Percentiles rank a stretch among this genome's conserved stretches.
Evolutionary conservation across 2,329 filamentous ascomycete species (phyloP).

Genomic region (Passalora sequoiae): DNA sequence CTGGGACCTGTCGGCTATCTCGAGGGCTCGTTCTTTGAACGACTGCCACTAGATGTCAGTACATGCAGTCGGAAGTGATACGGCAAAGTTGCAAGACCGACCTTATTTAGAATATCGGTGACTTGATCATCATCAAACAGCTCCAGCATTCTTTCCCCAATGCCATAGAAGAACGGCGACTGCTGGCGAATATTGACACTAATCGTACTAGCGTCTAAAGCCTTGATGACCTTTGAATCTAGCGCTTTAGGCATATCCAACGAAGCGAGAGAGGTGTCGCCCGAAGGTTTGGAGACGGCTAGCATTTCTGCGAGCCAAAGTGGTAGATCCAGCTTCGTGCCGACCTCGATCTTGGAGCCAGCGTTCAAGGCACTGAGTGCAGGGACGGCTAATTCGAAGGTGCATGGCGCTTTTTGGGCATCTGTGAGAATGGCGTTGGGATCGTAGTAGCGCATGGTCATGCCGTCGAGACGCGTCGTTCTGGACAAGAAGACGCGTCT

Average conservation of each 20-base stretch:
- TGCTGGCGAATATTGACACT: constrained; percentile 78
- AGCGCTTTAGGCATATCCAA: constrained; percentile 77
- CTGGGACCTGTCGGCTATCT: constrained; percentile 82
- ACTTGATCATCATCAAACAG: constrained; percentile 86
- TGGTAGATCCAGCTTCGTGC: constrained; percentile 75
- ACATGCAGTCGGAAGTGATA: neutral
- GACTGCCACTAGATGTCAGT: constrained; percentile 46
- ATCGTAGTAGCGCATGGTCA: constrained; percentile 74
- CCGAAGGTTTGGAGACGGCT: constrained; percentile 54
- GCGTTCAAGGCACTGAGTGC: constrained; percentile 81
- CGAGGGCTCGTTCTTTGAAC: constrained; percentile 73
- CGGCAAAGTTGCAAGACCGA: constrained; percentile 20
- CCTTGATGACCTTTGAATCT: constrained; percentile 74
- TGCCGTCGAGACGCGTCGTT: constrained; percentile 31
- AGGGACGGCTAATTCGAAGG: constrained; percentile 84
- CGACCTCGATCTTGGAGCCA: constrained; percentile 65
- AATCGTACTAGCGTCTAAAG: constrained; percentile 82
- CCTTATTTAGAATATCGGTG: constrained; percentile 53
- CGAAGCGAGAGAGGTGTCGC: constrained; percentile 54
- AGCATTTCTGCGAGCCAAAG: constrained; percentile 96
- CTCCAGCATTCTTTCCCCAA: constrained; percentile 80
- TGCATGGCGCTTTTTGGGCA: constrained; percentile 92
- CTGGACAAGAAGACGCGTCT: no score
- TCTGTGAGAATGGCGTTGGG: constrained; percentile 80
- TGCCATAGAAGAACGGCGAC: constrained; percentile 79